phyloP scores from a whole-genome alignment of 305 asterid genomes.

The Solanum aculeatissimum region DNA sequence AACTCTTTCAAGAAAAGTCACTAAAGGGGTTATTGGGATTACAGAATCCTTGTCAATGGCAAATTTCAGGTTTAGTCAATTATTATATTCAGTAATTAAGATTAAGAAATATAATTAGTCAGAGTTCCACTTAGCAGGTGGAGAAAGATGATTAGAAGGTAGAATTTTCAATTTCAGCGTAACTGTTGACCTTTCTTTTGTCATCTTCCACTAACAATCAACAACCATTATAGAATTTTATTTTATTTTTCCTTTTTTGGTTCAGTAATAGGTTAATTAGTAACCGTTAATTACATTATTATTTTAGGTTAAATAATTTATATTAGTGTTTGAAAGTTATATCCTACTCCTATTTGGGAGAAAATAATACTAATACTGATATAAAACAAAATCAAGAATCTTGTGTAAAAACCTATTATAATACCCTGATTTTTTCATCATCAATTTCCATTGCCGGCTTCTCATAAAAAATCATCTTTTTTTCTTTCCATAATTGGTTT shows the following conservation, averaged over 20 bases:
- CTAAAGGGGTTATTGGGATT: conserved; percentile 37
- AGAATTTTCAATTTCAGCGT: background rate
- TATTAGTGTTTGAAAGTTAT: background rate
- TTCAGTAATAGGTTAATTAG: background rate
- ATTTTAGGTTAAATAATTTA: background rate
- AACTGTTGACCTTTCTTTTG: background rate
- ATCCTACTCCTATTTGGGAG: background rate
- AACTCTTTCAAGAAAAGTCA: conserved; percentile 39
- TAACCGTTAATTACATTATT: background rate
- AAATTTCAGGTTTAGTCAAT: too few relatives aligned
- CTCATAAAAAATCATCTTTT: background rate
- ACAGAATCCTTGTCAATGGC: too few relatives aligned
- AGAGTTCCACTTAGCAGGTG: background rate
- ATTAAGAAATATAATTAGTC: too few relatives aligned
- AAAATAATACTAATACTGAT: background rate
- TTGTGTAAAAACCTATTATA: background rate
- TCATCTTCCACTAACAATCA: background rate
- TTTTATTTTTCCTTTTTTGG: background rate
- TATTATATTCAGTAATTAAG: too few relatives aligned
- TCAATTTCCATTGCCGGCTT: background rate
- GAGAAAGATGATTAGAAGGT: background rate
- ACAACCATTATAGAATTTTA: background rate
- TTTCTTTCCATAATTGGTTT: background rate
- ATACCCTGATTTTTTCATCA: too few relatives aligned
- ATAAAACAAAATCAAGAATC: background rate